Evolutionary conservation across 805 yeast species (phyloP), one percentile per base, ranked within the genome.

Genomic region (Schwanniomyces occidentalis): DNA sequence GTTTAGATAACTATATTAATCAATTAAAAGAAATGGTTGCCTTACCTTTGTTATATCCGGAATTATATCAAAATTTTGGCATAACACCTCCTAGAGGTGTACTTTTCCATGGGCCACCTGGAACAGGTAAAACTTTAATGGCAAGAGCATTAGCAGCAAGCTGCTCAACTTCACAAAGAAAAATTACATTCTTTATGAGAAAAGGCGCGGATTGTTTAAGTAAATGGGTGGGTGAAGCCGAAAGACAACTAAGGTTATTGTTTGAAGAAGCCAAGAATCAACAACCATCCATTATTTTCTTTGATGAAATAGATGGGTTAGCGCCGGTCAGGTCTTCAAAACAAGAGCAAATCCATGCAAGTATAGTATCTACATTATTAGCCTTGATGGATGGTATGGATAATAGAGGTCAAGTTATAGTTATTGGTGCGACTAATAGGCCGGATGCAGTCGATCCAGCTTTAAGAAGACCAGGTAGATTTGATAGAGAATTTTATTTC

Each of bases 381-480:
- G 98, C 99, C 0, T 66, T 93, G 34, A 93, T 93, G 99, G 99
- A 93, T 60, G 99, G 99, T 50, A 93, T 93, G 98, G 98, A 91
- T 57, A 89, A 89, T 48, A 78, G 98, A 56, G 99, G 99, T 6
- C 98, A 93, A 56, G 98, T 93, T 13, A 91, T 93, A 45, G 96
- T 93, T 2, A 90, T 93, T 48, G 99, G 99, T 40, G 99, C 99
- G 1, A 93, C 99, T 0, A 93, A 93, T 62, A 71, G 99, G 53
- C 99, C 99, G 0, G 98, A 93, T 62, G 85, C 97, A 0, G 86
- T 93, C n/a, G 99, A 93, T 61, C 97, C 99, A 1, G 99, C 99
- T 0, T 70, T 93, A 39, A 76, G 99, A 53, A 76, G 99, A 50
- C 99, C 99, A 0, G 99, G 99, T 1, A 75, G 99, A 58, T 93